Evolutionary conservation across 2,329 filamentous ascomycete species (phyloP).

Genomic region (Exserohilum rostratum): DNA sequence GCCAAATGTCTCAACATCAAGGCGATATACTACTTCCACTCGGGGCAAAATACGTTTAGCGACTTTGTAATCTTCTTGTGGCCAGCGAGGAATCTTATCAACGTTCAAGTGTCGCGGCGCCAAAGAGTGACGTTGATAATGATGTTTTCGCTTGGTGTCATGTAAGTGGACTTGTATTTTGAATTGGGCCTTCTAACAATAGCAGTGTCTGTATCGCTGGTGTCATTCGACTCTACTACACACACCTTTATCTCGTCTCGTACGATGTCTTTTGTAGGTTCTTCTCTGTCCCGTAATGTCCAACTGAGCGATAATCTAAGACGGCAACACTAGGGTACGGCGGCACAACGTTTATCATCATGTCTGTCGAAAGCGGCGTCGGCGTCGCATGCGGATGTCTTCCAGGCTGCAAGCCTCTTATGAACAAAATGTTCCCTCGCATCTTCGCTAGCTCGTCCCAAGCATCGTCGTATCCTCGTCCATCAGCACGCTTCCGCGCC

Average conservation of each 20-base stretch:
- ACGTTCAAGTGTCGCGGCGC: conserved; percentile 32
- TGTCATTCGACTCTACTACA: conserved; percentile 38
- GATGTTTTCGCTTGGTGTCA: conserved; percentile 40
- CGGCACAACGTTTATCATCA: conserved; percentile 33
- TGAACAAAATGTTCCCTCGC: conserved; percentile 33
- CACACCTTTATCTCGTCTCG: conserved; percentile 30
- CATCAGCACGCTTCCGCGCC: conserved; percentile 4
- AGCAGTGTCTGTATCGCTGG: conserved; percentile 40
- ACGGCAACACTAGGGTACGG: conserved; percentile 27
- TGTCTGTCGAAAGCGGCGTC: conserved; percentile 35
- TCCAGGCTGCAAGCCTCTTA: conserved; percentile 40
- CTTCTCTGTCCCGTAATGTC: not conserved
- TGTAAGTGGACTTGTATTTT: conserved; percentile 19
- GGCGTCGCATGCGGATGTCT: conserved; percentile 44
- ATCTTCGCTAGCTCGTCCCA: conserved; percentile 28
- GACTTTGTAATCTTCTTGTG: conserved; percentile 44
- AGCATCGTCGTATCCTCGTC: conserved; percentile 12
- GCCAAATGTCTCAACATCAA: conserved; percentile 33
- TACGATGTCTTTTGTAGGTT: conserved; percentile 37
- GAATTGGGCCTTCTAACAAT: conserved; percentile 30
- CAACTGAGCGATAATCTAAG: not conserved
- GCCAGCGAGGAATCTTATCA: conserved; percentile 37
- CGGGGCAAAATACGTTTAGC: conserved; percentile 33
- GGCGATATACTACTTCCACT: conserved; percentile 33
- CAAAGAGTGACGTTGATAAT: conserved; percentile 37